These are phyloP conservation scores for Carex scoparia DNA, from an alignment of 176 grass and related monocot species.

Conservation along the genomic window DNA sequence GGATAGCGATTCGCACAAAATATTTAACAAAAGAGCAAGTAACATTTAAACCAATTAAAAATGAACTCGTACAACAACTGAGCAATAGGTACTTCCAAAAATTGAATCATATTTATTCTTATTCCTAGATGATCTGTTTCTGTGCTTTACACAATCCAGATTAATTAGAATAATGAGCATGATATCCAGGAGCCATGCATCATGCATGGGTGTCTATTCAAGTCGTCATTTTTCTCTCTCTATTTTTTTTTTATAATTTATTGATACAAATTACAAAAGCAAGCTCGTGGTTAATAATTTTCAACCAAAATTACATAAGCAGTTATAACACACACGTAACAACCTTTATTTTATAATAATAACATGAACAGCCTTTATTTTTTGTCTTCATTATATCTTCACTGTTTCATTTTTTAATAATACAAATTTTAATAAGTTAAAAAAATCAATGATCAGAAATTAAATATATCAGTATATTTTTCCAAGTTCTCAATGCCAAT, in stretches of 20 bases:
- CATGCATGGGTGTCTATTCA: background rate
- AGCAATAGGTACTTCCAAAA: background rate
- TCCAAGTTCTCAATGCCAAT: too few relatives aligned
- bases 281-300: background rate
- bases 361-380: too few relatives aligned
- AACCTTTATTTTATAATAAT: too few relatives aligned
- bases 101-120: background rate
- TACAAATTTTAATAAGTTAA: too few relatives aligned
- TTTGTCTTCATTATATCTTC: too few relatives aligned
- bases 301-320: background rate
- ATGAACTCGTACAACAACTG: background rate
- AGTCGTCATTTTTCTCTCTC: background rate
- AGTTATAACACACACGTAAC: background rate
- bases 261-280: background rate
- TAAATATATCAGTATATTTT: too few relatives aligned
- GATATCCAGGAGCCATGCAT: background rate
- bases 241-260: too few relatives aligned
- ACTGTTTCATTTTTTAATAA: too few relatives aligned
- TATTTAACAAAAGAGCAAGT: background rate
- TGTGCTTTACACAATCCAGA: background rate
- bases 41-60: background rate
- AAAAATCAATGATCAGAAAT: too few relatives aligned
- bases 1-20: constrained; percentile 1
- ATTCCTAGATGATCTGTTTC: background rate
- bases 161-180: background rate